phyloP scores from a whole-genome alignment of 2,329 filamentous ascomycete species.

The Nemania sp. region DNA sequence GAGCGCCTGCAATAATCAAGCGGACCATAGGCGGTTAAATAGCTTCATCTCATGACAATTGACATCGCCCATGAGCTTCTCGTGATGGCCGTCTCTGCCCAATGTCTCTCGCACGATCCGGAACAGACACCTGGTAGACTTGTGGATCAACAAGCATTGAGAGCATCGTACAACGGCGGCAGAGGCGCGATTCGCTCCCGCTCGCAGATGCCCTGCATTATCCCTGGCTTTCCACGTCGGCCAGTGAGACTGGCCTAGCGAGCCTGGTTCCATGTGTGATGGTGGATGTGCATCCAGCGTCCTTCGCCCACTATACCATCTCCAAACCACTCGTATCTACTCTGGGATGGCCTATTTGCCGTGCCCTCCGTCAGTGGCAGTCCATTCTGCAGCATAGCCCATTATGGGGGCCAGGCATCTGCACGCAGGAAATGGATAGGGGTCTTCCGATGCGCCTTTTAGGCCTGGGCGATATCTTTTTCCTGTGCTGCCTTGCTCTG shows the following conservation, averaged over 20 bases:
- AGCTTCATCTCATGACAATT: slow-evolving; percentile 9
- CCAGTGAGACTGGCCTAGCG: slow-evolving; percentile 33
- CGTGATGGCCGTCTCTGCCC: slow-evolving; percentile 9
- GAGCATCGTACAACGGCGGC: slow-evolving; percentile 21
- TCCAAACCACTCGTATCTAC: slow-evolving; percentile 17
- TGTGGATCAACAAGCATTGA: slow-evolving; percentile 10
- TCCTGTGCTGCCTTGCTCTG: too few species aligned
- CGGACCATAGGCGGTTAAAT: slow-evolving; percentile 18
- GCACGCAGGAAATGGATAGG: too few species aligned
- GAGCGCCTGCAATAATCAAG: slow-evolving; percentile 27
- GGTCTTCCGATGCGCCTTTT: slow-evolving; percentile 7
- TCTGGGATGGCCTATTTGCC: too few species aligned
- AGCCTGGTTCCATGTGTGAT: slow-evolving; percentile 25
- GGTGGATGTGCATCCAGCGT: slow-evolving; percentile 29
- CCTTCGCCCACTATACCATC: too few species aligned
- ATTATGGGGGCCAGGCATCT: too few species aligned
- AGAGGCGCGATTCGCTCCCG: slow-evolving; percentile 28
- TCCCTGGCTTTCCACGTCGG: slow-evolving; percentile 37
- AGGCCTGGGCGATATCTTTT: neutral
- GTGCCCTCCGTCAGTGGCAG: neutral
- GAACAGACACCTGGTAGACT: slow-evolving; percentile 10
- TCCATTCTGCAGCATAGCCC: slow-evolving; percentile 16
- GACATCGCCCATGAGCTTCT: neutral
- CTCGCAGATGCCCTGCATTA: slow-evolving; percentile 28
- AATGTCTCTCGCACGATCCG: slow-evolving; percentile 1